phyloP scores from a whole-genome alignment of 306 rosid genomes.

The Quillaja saponaria region DNA sequence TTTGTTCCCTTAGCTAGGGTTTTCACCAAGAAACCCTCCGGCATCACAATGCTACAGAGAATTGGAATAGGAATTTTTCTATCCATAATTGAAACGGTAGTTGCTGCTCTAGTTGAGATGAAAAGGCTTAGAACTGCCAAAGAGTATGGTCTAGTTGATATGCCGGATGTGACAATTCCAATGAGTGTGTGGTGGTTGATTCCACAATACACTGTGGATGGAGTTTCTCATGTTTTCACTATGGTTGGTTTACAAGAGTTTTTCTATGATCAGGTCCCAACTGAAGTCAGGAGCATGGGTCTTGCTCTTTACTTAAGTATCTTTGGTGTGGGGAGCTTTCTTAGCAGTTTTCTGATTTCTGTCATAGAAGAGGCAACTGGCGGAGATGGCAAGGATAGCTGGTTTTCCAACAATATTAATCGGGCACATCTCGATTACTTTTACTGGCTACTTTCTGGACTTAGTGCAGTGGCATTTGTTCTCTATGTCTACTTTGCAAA shows the following conservation, averaged over 20 bases:
- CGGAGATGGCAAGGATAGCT: slow-evolving; percentile 39
- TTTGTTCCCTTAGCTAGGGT: slow-evolving; percentile 40
- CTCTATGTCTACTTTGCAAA: slow-evolving; percentile 36
- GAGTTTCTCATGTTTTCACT: slow-evolving; percentile 55
- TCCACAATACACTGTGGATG: slow-evolving; percentile 63
- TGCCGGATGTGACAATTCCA: slow-evolving; percentile 52
- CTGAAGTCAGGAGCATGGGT: slow-evolving; percentile 65
- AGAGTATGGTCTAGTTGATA: slow-evolving; percentile 54
- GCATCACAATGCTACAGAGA: slow-evolving; percentile 56
- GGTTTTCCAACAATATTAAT: slow-evolving; percentile 69
- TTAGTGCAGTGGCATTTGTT: slow-evolving; percentile 37
- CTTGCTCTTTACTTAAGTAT: slow-evolving; percentile 64
- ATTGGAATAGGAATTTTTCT: slow-evolving; percentile 49
- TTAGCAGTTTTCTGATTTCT: slow-evolving; percentile 64
- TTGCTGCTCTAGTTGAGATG: slow-evolving; percentile 48
- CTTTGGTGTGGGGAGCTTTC: slow-evolving; percentile 61
- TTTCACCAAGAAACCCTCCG: slow-evolving; percentile 49
- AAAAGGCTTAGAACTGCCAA: slow-evolving; percentile 47
- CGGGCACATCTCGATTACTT: slow-evolving; percentile 73
- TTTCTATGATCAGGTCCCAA: slow-evolving; percentile 74
- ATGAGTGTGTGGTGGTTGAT: slow-evolving; percentile 78
- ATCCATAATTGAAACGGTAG: slow-evolving; percentile 35
- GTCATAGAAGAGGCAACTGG: slow-evolving; percentile 30
- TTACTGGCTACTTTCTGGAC: slow-evolving; percentile 58
- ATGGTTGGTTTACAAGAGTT: slow-evolving; percentile 80